Evolutionary conservation across 768 basidiomycete genomes (phyloP).

Genomic region (Amanita exitialis): DNA sequence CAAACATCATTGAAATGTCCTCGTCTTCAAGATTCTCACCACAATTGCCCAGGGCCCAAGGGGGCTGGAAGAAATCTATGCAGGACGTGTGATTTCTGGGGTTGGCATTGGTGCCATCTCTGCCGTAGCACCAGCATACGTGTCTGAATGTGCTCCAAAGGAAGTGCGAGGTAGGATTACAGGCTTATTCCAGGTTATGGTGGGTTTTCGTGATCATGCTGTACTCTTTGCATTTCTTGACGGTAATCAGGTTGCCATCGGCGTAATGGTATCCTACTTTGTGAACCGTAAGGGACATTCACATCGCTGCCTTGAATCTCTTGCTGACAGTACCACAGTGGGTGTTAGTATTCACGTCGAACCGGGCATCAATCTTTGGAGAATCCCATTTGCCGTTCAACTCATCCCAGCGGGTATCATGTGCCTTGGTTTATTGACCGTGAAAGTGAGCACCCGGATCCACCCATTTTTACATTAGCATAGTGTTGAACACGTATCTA

Average conservation of each 20-base stretch:
- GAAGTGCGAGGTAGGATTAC: constrained; percentile 80
- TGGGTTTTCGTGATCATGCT: constrained; percentile 11
- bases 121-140: constrained; percentile 78
- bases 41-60: constrained; percentile 50
- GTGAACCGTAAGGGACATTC: constrained; percentile 50
- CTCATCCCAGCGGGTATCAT: constrained; percentile 68
- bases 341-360: constrained; percentile 48
- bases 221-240: background rate
- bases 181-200: constrained; percentile 82
- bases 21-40: constrained; percentile 44
- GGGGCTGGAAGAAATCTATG: constrained; percentile 64
- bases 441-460: constrained; percentile 29
- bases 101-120: constrained; percentile 77
- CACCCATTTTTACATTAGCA: background rate
- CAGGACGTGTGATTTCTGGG: constrained; percentile 72
- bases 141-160: constrained; percentile 83
- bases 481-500: constrained; percentile 10
- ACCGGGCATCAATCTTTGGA: constrained; percentile 45
- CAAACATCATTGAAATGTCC: background rate
- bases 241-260: constrained; percentile 43
- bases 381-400: constrained; percentile 67
- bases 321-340: constrained; percentile 23
- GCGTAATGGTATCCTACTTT: constrained; percentile 82
- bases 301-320: background rate
- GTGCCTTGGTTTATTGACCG: constrained; percentile 55